These are phyloP conservation scores for Gentiana straminea DNA, from an alignment of 257 asterid genomes.

Conservation along the genomic window DNA sequence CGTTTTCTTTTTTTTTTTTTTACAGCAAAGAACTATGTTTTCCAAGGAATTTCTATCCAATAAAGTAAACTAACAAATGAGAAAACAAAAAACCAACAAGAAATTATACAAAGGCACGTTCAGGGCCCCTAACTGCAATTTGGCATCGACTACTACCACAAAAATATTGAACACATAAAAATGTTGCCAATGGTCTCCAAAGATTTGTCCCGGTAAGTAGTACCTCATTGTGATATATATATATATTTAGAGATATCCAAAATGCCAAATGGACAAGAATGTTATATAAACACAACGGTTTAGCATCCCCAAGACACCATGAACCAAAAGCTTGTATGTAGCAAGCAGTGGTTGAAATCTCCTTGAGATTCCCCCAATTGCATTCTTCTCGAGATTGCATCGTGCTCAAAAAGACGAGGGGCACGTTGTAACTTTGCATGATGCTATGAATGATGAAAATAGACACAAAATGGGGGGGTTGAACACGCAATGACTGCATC, in stretches of 20 bases:
- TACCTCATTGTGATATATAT: slow-evolving; percentile 1
- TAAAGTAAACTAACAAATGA: background rate
- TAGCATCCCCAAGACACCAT: slow-evolving; percentile 10
- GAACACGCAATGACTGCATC: no score
- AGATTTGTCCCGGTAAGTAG: slow-evolving; percentile 4
- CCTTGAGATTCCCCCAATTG: background rate
- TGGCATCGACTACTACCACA: slow-evolving; percentile 13
- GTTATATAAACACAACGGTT: slow-evolving; percentile 3
- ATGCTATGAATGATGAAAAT: slow-evolving; percentile 29
- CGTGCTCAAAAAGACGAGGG: slow-evolving; percentile 7
- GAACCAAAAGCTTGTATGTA: background rate
- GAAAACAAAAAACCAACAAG: background rate
- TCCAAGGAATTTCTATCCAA: no score
- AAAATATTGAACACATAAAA: slow-evolving; percentile 7
- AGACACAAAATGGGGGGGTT: slow-evolving; percentile 20
- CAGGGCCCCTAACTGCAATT: slow-evolving; percentile 9
- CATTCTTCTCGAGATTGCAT: slow-evolving; percentile 11
- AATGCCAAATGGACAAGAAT: slow-evolving; percentile 12
- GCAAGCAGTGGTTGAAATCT: no score
- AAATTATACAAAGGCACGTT: background rate
- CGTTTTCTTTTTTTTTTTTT: no score
- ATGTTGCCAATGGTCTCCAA: slow-evolving; percentile 13
- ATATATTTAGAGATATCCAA: no score
- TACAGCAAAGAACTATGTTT: no score
- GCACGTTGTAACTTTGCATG: slow-evolving; percentile 31